phyloP scores from a whole-genome alignment of 305 asterid genomes.

The Solanum chacoense region DNA sequence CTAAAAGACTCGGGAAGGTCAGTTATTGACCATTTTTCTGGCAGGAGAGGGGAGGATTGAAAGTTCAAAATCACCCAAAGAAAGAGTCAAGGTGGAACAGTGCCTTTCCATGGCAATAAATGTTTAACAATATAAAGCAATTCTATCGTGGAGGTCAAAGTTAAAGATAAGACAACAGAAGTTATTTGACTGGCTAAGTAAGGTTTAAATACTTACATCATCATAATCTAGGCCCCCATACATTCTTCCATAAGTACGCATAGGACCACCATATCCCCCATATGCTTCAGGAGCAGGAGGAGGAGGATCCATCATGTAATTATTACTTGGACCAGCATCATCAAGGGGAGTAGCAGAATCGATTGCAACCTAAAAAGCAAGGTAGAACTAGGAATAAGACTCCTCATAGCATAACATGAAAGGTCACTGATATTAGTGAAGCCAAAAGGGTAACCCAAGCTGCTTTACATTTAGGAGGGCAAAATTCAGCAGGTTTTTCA shows the following conservation, averaged over 20 bases:
- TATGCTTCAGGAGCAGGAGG: slow-evolving; percentile 71
- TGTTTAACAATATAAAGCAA: background rate
- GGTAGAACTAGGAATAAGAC: slow-evolving; percentile 1
- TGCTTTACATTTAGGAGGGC: background rate
- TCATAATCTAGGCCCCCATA: slow-evolving; percentile 80
- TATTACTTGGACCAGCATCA: slow-evolving; percentile 77
- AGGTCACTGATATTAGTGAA: background rate
- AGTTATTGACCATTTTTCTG: background rate
- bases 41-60: background rate
- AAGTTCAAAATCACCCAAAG: background rate
- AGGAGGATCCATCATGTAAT: slow-evolving; percentile 48
- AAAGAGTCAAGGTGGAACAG: background rate
- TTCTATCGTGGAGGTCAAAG: background rate
- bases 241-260: slow-evolving; percentile 83
- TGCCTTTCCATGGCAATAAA: background rate
- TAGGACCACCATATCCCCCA: slow-evolving; percentile 68
- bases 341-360: slow-evolving; percentile 99
- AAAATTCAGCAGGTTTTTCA: background rate
- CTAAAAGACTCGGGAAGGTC: background rate
- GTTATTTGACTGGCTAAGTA: background rate
- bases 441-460: background rate
- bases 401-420: background rate
- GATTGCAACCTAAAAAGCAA: slow-evolving; percentile 69
- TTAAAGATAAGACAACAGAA: background rate
- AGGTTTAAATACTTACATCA: slow-evolving; percentile 64